Base-by-base conservation (phyloP, 192 early-diverging fungal genomes). In the Podila clonocystis region DNA sequence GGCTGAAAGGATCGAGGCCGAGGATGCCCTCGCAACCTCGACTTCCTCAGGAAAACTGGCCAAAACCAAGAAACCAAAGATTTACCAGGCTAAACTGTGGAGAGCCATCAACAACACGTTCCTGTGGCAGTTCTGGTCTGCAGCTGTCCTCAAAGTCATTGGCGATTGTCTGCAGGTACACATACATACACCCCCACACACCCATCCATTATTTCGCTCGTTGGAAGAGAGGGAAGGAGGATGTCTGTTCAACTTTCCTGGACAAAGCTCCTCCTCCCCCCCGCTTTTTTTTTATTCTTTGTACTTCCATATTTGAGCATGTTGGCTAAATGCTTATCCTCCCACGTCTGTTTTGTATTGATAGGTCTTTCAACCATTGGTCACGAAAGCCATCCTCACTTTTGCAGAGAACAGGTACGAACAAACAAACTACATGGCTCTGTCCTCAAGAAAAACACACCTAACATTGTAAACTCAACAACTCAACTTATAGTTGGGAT, bases 21-120 rank as follows among this genome's bases (percentile, higher is more conserved):
- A 58, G 45, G n/a, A n/a, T n/a, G 19, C 29, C 9, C 38, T 11
- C 19, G 28, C 12, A 15, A 29, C 30, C 3, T 36, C 34, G 7
- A 11, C 34, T 9, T 36, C 34, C 34, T 36, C 5, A 8, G 38
- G 24, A 4, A n/a, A 34, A 24, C 33, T 62, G n/a, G 6, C 62
- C 30, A 70, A 70, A 6, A 50, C 41, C 28, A 57, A 58, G 24
- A 73, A 64, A 52, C 58, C 49, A 3, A 67, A 82, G 50, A 62
- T 66, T 20, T 84, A 86, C 49, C 41, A 19, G 2, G 83, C 85
- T 0, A 82, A 69, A 7, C 59, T 88, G n/a, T 74, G 74, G 59
- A 70, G 50, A 34, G 87, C 87, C 13, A 24, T 88, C 19, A 85
- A 83, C 29, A 68, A 52, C 36, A 78, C 73, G 19, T 86, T 85